Evolutionary conservation across 2,329 filamentous ascomycete genomes (phyloP).

Genomic region (Gremmenia infestans): DNA sequence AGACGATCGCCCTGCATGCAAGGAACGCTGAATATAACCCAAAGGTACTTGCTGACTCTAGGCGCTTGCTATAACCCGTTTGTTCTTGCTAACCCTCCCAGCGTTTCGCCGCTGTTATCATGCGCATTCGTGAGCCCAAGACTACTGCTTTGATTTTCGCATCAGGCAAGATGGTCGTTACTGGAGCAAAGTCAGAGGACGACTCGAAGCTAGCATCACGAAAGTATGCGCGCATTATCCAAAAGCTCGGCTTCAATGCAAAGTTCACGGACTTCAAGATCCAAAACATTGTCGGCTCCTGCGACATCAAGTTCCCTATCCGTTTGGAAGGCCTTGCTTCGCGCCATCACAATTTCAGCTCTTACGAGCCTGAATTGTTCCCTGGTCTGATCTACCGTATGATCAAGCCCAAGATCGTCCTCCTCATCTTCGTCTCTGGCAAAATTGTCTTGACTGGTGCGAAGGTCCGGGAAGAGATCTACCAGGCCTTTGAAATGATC

Average conservation of each 20-base stretch:
- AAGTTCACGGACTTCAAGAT: slow-evolving; percentile 99
- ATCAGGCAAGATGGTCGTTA: slow-evolving; percentile 98
- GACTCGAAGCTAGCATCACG: slow-evolving; percentile 94
- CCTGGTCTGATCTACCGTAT: slow-evolving; percentile 99
- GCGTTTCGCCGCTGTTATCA: slow-evolving; percentile 99
- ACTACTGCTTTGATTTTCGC: slow-evolving; percentile 98
- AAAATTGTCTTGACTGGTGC: slow-evolving; percentile 98
- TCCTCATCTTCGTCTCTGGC: slow-evolving; percentile 95
- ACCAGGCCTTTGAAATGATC: slow-evolving; percentile 94
- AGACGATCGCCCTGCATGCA: slow-evolving; percentile 97
- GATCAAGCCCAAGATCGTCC: slow-evolving; percentile 99
- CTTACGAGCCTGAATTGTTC: slow-evolving; percentile 97
- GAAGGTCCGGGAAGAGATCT: slow-evolving; percentile 97
- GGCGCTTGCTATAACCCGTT: slow-evolving; percentile 39
- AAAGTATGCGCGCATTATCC: slow-evolving; percentile 98
- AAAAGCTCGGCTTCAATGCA: slow-evolving; percentile 98
- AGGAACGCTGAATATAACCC: slow-evolving; percentile 98
- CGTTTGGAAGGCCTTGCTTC: slow-evolving; percentile 92
- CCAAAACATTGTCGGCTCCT: slow-evolving; percentile 97
- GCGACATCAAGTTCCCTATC: slow-evolving; percentile 99
- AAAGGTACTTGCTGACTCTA: slow-evolving; percentile 63
- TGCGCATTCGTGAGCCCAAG: slow-evolving; percentile 99
- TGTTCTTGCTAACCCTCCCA: slow-evolving; percentile 42
- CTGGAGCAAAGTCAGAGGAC: slow-evolving; percentile 95
- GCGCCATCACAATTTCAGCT: slow-evolving; percentile 98